Conservation (phyloP, 176 grass and related monocot genomes). For the Avena insularis region DNA sequence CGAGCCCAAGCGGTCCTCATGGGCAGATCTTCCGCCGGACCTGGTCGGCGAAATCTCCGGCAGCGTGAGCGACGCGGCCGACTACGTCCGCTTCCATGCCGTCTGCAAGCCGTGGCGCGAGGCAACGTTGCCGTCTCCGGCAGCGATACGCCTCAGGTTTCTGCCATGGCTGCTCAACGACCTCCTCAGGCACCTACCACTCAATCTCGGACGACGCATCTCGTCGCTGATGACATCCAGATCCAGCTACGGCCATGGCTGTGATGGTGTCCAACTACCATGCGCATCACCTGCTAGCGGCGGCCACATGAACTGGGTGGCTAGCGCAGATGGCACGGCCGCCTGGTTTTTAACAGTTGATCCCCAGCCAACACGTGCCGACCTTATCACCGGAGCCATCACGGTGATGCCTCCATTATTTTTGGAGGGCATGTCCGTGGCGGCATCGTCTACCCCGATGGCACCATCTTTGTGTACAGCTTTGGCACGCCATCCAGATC, state of each 20-base stretch:
- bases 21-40: neutral
- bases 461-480: neutral
- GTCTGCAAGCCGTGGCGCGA: neutral
- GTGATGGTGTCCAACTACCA: neutral
- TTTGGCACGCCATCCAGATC: too few relatives aligned
- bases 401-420: neutral
- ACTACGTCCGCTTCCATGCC: neutral
- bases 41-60: neutral
- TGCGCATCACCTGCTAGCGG: neutral
- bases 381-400: neutral
- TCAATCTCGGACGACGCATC: neutral
- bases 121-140: neutral
- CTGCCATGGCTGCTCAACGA: neutral
- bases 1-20: neutral
- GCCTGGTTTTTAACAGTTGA: neutral
- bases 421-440: neutral
- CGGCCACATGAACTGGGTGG: neutral
- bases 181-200: neutral
- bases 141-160: neutral
- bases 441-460: neutral
- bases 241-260: neutral
- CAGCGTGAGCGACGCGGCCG: neutral
- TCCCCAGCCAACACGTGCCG: neutral
- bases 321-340: neutral
- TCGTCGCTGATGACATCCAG: neutral